Base-by-base conservation (phyloP, 2,329 filamentous ascomycete genomes). In the Sporothrix variecibatus region DNA sequence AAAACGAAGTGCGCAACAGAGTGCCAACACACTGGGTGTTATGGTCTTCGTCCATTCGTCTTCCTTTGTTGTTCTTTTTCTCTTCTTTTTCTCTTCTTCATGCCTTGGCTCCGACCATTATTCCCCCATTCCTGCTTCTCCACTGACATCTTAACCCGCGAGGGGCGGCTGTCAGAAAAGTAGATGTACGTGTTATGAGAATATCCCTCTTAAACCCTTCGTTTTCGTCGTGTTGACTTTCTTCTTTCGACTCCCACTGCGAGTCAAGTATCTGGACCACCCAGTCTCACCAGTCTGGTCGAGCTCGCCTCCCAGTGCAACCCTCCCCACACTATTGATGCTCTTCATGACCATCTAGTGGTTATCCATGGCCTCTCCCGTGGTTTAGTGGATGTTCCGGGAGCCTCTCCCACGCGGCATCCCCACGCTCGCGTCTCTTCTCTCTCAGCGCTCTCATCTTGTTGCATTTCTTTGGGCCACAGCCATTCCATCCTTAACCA, bases 361-460 rank as follows among this genome's bases (percentile, higher is more conserved):
- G n/a, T n/a, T n/a, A 15, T 23, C 56, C 26, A 9, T 56, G 23
- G n/a, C n/a, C n/a, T n/a, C n/a, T n/a, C n/a, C n/a, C n/a, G n/a
- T n/a, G n/a, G n/a, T n/a, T n/a, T n/a, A n/a, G n/a, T n/a, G n/a
- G n/a, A n/a, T n/a, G n/a, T n/a, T n/a, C n/a, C n/a, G n/a, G n/a
- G n/a, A n/a, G n/a, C n/a, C n/a, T 20, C 28, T 34, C 60, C 60
- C 60, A 62, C 31, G 58, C 58, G 28, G 58, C 58, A 62, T 62
- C 58, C 28, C 6, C 58, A 38, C 58, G 58, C 28, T 17, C 28
- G 58, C n/a, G 2, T 53, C 15, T n/a, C 51, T 8, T 56, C 51
- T 4, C 15, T 28, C 34, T 34, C 34, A n/a, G n/a, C n/a, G n/a
- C 11, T 11, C 31, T 23, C 20, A 3, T 64, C 20, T 64, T 12